phyloP scores from a whole-genome alignment of 345 rosid species.

The Boechera stricta region DNA sequence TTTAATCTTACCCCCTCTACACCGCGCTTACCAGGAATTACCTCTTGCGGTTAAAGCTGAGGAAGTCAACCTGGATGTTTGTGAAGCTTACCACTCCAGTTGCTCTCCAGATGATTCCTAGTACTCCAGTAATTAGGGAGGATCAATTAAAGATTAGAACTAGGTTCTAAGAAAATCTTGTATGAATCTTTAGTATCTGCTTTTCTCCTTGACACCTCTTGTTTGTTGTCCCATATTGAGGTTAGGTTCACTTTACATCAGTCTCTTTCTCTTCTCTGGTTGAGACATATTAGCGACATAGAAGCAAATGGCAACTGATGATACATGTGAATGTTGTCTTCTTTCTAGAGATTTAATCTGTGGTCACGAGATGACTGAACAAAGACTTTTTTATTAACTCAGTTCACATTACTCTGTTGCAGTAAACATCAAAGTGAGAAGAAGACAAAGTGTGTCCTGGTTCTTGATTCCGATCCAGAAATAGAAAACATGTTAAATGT shows the following conservation, averaged over 20 bases:
- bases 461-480: conserved; percentile 6
- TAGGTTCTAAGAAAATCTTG: conserved; percentile 5
- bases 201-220: not conserved
- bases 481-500: conserved; percentile 11
- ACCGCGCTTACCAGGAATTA: conserved; percentile 52
- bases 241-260: not conserved
- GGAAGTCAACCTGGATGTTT: conserved; percentile 32
- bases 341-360: conserved; percentile 16
- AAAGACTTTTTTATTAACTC: not conserved
- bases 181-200: not conserved
- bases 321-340: conserved; percentile 32
- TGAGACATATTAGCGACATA: not conserved
- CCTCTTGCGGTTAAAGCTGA: conserved; percentile 25
- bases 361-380: conserved; percentile 31
- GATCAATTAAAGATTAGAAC: not conserved
- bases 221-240: not conserved
- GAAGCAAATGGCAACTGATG: not conserved
- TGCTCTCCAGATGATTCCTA: conserved; percentile 56
- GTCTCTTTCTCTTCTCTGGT: not conserved
- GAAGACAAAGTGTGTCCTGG: conserved; percentile 39
- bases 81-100: conserved; percentile 59
- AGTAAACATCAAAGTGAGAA: conserved; percentile 30
- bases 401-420: conserved; percentile 27
- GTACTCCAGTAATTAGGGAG: not conserved
- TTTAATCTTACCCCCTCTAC: conserved; percentile 62